Evolutionary conservation across 352 stramenopile genomes (phyloP), one percentile per base, ranked within the genome.

Genomic region (Globisporangium nagaii): DNA sequence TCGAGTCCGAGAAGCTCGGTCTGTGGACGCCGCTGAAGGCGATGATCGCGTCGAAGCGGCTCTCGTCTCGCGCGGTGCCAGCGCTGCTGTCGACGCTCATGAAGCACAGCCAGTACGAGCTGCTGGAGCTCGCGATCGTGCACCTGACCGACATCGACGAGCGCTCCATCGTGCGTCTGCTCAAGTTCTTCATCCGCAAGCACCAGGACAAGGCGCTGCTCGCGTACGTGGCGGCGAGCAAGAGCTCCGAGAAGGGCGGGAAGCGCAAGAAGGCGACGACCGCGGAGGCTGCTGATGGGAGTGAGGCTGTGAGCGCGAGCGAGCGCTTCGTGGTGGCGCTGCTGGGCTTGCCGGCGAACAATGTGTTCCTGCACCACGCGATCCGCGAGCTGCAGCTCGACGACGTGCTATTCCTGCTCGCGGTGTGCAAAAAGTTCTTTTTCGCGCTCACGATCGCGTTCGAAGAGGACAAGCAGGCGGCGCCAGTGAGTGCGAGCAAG

Each of bases 61-160:
- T 93, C 36, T 92, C 81, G 7, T 62, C 79, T 1, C 81, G 84
- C 35, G 63, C 70, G 13, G 64, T 92, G 31, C 84, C 84, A 8
- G 60, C 73, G 35, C 61, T 93, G 4, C 47, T 93, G 24, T 74
- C 79, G 0, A 76, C 65, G 40, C 49, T 90, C 42, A 88, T 90
- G 67, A 63, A 80, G 45, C 61, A 86, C 67, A 64, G 79, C 28
- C 79, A 90, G 60, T 85, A 80, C 53, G 65, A 66, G 40, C 58
- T 90, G 13, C 66, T 93, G 9, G 70, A 93, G 47, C 62, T 73
- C 30, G 70, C 77, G 24, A 74, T 93, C 25, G 46, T 68, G n/a
- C 57, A 86, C 50, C 58, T 93, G 15, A 68, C 80, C 6, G 84
- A 93, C 56, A 78, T 93, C 50, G 80, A 93, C 56, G 84, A 93